A percentile compares a stretch with the other conserved stretches of the same genome.
Evolutionary conservation across 176 grass and related monocot genomes (phyloP).

Genomic region (Raddia guianensis): DNA sequence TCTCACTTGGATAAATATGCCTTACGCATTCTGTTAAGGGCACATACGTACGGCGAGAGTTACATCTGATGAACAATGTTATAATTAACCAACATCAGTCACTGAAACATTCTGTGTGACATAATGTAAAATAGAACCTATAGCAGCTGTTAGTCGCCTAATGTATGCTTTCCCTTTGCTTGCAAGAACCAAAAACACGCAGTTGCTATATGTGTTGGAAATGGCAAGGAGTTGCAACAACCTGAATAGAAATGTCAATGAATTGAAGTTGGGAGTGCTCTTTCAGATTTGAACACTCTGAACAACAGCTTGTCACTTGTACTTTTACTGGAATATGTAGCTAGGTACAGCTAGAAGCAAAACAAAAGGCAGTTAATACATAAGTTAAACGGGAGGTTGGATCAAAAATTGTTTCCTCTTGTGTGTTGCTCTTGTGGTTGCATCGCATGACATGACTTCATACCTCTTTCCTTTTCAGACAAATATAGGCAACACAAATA

Average conservation of each 20-base stretch:
- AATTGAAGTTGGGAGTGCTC: constrained; percentile 21
- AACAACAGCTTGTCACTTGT: constrained; percentile 40
- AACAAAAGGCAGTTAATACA: constrained; percentile 24
- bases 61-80: constrained; percentile 22
- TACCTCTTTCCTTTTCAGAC: neutral
- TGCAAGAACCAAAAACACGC: constrained; percentile 38
- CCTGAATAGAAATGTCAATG: constrained; percentile 33
- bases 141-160: constrained; percentile 21
- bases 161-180: constrained; percentile 39
- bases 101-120: constrained; percentile 28
- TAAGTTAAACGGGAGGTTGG: constrained; percentile 12
- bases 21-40: constrained; percentile 1
- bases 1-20: neutral
- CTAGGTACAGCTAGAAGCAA: constrained; percentile 26
- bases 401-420: neutral
- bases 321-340: constrained; percentile 34
- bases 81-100: constrained; percentile 27
- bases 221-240: constrained; percentile 53
- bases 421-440: constrained; percentile 1
- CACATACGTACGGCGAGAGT: neutral
- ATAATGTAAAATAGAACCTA: neutral
- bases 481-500: neutral
- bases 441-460: neutral
- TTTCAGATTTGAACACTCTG: constrained; percentile 25
- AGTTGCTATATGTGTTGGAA: constrained; percentile 42